Evolutionary conservation across 495 filamentous ascomycete species (phyloP).

Genomic region (Melanomma pulvis-pyrius): DNA sequence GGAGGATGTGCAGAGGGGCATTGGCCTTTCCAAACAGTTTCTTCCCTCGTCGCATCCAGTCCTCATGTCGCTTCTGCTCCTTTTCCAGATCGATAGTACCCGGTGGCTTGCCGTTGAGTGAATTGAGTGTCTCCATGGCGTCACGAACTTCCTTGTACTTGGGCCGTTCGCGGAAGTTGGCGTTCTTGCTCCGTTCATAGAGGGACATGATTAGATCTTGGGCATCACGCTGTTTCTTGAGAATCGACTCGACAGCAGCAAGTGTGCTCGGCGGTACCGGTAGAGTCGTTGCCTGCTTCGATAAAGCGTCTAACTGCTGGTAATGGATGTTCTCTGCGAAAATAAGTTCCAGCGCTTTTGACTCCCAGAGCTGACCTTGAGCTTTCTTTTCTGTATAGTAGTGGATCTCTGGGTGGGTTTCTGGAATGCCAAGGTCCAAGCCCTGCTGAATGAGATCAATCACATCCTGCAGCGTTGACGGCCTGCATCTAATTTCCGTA

Average conservation of each 20-base stretch:
- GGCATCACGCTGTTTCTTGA: slow-evolving; percentile 94
- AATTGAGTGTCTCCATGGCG: slow-evolving; percentile 80
- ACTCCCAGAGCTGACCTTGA: slow-evolving; percentile 84
- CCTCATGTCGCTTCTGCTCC: slow-evolving; percentile 93
- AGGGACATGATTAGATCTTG: slow-evolving; percentile 82
- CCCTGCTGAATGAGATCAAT: slow-evolving; percentile 75
- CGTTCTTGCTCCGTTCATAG: slow-evolving; percentile 72
- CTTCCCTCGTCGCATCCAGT: slow-evolving; percentile 99
- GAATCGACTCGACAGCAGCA: slow-evolving; percentile 81
- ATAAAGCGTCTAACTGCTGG: slow-evolving; percentile 89
- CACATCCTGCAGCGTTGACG: slow-evolving; percentile 74
- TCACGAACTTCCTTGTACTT: slow-evolving; percentile 90
- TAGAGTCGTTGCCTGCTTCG: slow-evolving; percentile 70
- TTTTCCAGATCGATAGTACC: slow-evolving; percentile 93
- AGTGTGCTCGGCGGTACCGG: slow-evolving; percentile 83
- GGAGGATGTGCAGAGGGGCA: slow-evolving; percentile 91
- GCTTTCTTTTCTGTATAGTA: slow-evolving; percentile 74
- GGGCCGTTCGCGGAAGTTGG: slow-evolving; percentile 76
- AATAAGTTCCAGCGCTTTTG: slow-evolving; percentile 92
- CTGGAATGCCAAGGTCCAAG: slow-evolving; percentile 71
- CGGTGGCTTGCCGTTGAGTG: slow-evolving; percentile 85
- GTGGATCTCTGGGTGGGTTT: slow-evolving; percentile 73
- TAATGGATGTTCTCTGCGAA: slow-evolving; percentile 87
- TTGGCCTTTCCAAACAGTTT: slow-evolving; percentile 99
- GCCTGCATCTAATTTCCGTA: slow-evolving; percentile 56